Evolutionary conservation across 1,284 basidiomycete species (phyloP).

Genomic region (Ustilago loliicola): DNA sequence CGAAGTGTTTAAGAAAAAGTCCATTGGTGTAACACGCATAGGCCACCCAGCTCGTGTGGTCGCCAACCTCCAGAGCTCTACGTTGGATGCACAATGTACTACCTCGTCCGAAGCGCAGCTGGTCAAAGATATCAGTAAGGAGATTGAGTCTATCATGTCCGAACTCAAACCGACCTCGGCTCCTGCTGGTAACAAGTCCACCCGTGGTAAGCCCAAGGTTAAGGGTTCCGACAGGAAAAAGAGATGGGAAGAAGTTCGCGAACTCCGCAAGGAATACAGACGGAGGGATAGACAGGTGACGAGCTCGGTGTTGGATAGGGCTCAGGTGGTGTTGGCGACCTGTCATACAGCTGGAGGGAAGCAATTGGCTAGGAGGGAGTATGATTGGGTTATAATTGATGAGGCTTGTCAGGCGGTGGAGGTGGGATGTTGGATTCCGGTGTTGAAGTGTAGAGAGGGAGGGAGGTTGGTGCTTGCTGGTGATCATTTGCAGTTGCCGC

Average conservation of each 20-base stretch:
- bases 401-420: slow-evolving; percentile 94
- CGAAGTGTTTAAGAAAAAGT: slow-evolving; percentile 49
- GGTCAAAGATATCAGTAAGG: slow-evolving; percentile 59
- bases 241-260: slow-evolving; percentile 91
- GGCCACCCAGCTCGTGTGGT: slow-evolving; percentile 88
- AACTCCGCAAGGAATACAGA: slow-evolving; percentile 91
- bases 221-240: slow-evolving; percentile 84
- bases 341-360: slow-evolving; percentile 78
- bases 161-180: slow-evolving; percentile 44
- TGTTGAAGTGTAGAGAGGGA: slow-evolving; percentile 73
- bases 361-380: slow-evolving; percentile 70
- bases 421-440: slow-evolving; percentile 95
- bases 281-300: slow-evolving; percentile 87
- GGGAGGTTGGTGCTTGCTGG: slow-evolving; percentile 68
- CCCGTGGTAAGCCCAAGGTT: slow-evolving; percentile 72
- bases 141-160: slow-evolving; percentile 45
- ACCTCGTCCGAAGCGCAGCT: slow-evolving; percentile 59
- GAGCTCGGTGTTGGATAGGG: slow-evolving; percentile 80
- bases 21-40: slow-evolving; percentile 56
- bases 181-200: slow-evolving; percentile 64
- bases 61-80: slow-evolving; percentile 80
- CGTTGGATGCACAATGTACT: slow-evolving; percentile 87
- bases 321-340: slow-evolving; percentile 88
- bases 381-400: slow-evolving; percentile 94
- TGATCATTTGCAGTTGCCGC: slow-evolving; percentile 78